These are phyloP conservation scores for Trichosanthes truncata DNA, from an alignment of 306 rosid species.

Conservation along the genomic window DNA sequence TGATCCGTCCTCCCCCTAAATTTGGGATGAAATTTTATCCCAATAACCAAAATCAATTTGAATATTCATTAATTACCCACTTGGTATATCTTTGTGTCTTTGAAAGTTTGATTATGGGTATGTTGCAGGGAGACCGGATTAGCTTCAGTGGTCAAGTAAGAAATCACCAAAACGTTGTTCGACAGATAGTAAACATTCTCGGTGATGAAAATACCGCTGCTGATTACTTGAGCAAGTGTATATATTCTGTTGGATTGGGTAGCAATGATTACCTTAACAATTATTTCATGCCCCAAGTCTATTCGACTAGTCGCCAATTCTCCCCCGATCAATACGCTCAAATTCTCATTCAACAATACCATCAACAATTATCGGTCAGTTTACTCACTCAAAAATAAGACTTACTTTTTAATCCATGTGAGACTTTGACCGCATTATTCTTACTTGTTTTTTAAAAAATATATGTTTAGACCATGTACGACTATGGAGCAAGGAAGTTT, in stretches of 20 bases:
- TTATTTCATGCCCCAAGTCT: conserved; percentile 73
- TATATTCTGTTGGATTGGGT: conserved; percentile 77
- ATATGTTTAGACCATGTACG: conserved; percentile 37
- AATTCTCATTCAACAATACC: conserved; percentile 50
- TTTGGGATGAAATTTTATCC: too few species aligned
- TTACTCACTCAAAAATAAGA: too few species aligned
- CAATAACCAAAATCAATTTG: too few species aligned
- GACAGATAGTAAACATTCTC: conserved; percentile 46
- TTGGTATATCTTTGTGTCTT: neutral
- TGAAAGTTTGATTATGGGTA: neutral
- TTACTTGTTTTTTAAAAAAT: too few species aligned
- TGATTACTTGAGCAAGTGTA: conserved; percentile 55
- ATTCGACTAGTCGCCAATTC: conserved; percentile 41
- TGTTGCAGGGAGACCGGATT: conserved; percentile 63
- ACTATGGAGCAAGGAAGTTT: conserved; percentile 81
- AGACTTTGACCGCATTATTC: neutral
- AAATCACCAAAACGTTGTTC: conserved; percentile 59
- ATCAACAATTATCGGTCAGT: conserved; percentile 51
- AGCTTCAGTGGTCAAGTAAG: conserved; percentile 76
- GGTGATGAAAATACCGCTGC: conserved; percentile 50
- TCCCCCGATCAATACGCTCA: conserved; percentile 65
- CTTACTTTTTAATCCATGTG: neutral
- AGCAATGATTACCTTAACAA: conserved; percentile 97
- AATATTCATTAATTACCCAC: too few species aligned
- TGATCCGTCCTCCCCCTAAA: too few species aligned